Evolutionary conservation across 768 basidiomycete genomes (phyloP).

Genomic region (Serendipita vermifera): DNA sequence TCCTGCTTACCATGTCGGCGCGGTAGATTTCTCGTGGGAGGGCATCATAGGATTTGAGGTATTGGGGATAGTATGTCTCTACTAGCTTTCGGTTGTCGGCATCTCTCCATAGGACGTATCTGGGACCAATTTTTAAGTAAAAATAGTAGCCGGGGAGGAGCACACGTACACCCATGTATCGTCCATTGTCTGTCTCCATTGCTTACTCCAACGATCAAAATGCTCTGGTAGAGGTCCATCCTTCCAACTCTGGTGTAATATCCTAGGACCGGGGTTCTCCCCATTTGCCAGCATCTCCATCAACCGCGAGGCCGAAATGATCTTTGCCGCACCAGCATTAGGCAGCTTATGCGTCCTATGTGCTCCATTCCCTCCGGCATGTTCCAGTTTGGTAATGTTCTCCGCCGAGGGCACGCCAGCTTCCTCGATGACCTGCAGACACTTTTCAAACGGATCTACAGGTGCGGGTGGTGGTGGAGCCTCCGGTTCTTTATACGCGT

Average conservation of each 20-base stretch:
- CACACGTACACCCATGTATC: conserved; percentile 3
- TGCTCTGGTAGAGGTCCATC: not conserved
- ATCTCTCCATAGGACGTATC: conserved; percentile 5
- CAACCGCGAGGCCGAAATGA: not conserved
- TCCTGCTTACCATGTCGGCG: not conserved
- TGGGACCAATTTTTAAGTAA: not conserved
- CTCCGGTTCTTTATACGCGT: not conserved
- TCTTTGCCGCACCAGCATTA: conserved; percentile 4
- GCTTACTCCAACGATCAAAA: conserved; percentile 6
- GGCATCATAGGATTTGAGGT: not conserved
- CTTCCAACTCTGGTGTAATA: conserved; percentile 8
- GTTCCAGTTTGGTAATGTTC: not conserved
- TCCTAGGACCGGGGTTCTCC: not conserved
- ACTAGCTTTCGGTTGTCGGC: conserved; percentile 3
- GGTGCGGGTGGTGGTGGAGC: not conserved
- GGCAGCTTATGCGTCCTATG: not conserved
- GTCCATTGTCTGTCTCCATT: not conserved
- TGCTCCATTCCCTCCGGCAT: not conserved
- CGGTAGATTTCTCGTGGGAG: conserved; percentile 9
- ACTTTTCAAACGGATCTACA: conserved; percentile 6
- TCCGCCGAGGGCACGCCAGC: not conserved
- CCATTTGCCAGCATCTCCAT: not conserved
- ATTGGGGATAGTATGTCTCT: not conserved
- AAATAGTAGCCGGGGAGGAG: not conserved
- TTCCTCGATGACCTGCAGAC: not conserved